Percentiles rank a stretch among this genome's conserved stretches.
phyloP scores from a whole-genome alignment of 192 early-diverging fungal species.

The Backusella liffmaniae region DNA sequence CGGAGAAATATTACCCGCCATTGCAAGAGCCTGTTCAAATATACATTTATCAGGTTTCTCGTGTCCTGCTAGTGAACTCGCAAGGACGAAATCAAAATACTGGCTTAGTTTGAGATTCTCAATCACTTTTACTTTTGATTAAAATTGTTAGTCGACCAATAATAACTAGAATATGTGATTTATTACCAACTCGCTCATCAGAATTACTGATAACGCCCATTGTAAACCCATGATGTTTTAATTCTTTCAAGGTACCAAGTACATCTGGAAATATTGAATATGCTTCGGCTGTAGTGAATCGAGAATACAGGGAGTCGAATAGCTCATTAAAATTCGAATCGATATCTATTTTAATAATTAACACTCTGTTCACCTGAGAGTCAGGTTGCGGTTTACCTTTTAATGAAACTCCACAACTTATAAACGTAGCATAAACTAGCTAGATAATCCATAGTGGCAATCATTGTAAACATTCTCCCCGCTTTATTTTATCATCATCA shows the following conservation, averaged over 20 bases:
- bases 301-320: constrained; percentile 40
- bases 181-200: constrained; percentile 52
- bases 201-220: constrained; percentile 62
- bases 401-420: constrained; percentile 29
- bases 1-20: constrained; percentile 28
- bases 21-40: constrained; percentile 50
- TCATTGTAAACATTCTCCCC: neutral
- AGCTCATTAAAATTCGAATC: constrained; percentile 22
- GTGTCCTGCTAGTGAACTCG: constrained; percentile 47
- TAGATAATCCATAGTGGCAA: neutral
- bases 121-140: constrained; percentile 27
- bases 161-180: neutral
- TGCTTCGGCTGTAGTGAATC: constrained; percentile 46
- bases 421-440: constrained; percentile 48
- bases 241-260: constrained; percentile 39
- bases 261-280: constrained; percentile 59
- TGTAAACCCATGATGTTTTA: constrained; percentile 45
- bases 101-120: constrained; percentile 36
- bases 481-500: neutral
- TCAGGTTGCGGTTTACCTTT: constrained; percentile 12
- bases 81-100: constrained; percentile 61
- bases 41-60: constrained; percentile 57
- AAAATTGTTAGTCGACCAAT: neutral
- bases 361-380: neutral
- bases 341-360: constrained; percentile 15